Conservation (phyloP, 1,284 basidiomycete genomes). For the Melampsora abietis-canadensis region DNA sequence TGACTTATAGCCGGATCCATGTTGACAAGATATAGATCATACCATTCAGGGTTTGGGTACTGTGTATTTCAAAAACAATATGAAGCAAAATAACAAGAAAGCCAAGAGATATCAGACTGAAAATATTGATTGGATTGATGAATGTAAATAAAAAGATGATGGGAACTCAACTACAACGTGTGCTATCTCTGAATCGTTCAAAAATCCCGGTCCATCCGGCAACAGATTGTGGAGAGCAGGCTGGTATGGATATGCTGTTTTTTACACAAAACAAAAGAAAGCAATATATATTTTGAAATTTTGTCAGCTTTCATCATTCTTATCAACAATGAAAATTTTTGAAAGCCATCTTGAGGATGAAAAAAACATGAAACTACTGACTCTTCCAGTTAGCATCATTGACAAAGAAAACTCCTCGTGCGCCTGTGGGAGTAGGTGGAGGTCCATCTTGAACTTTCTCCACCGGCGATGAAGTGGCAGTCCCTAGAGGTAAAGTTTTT, state of each 20-base stretch:
- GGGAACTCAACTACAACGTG: not conserved
- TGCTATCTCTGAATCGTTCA: not conserved
- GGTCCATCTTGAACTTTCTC: not conserved
- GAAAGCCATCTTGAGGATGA: not conserved
- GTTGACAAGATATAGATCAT: constrained; percentile 10
- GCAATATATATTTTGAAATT: too few species aligned
- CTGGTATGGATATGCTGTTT: constrained; percentile 15
- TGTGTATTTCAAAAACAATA: not conserved
- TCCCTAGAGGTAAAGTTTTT: not conserved
- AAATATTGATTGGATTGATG: not conserved
- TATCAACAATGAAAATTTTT: not conserved
- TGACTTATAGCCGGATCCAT: constrained; percentile 13
- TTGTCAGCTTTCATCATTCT: too few species aligned
- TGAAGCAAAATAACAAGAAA: not conserved
- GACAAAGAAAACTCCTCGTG: not conserved
- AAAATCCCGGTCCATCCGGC: not conserved
- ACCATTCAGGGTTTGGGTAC: constrained; percentile 11
- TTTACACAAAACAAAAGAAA: not conserved
- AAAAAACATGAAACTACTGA: not conserved
- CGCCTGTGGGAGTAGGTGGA: constrained; percentile 10
- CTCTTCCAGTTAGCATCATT: not conserved
- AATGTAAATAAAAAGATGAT: not conserved
- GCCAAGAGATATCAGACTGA: not conserved
- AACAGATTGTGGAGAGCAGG: constrained; percentile 11
- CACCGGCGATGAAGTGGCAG: not conserved